Percentiles rank a stretch among this genome's conserved stretches.
phyloP scores from a whole-genome alignment of 192 early-diverging fungal species.

The Podila horticola region DNA sequence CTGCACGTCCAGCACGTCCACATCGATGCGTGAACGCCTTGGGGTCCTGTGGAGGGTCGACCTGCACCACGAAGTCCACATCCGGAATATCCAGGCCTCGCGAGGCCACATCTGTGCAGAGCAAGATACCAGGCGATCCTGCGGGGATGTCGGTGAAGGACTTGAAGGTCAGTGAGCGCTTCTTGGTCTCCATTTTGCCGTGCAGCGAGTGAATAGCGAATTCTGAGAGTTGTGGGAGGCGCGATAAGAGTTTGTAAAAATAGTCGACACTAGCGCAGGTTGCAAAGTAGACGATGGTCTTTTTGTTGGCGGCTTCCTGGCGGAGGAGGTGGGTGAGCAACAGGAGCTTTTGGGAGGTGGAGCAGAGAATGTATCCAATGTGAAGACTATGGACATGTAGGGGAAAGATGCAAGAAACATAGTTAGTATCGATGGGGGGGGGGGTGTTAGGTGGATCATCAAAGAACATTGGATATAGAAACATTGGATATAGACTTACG shows the following conservation, averaged over 20 bases:
- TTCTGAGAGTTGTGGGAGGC: conserved; percentile 56
- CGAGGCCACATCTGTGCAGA: conserved; percentile 97
- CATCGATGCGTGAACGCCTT: conserved; percentile 96
- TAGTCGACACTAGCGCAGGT: conserved; percentile 98
- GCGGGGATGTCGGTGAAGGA: conserved; percentile 74
- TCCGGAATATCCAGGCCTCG: conserved; percentile 96
- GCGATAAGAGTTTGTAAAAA: conserved; percentile 74
- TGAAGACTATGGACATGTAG: conserved; percentile 53
- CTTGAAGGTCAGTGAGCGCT: conserved; percentile 82
- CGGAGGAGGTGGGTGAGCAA: conserved; percentile 76
- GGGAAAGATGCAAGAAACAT: too few relatives aligned
- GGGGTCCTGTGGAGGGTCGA: conserved; percentile 96
- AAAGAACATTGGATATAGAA: not conserved
- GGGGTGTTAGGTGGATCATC: not conserved
- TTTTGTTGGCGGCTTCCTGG: conserved; percentile 66
- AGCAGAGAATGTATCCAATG: conserved; percentile 80
- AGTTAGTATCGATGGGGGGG: too few relatives aligned
- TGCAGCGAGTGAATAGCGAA: conserved; percentile 82
- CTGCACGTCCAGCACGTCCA: conserved; percentile 92
- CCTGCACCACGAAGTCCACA: conserved; percentile 94
- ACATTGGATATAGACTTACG: conserved; percentile 42
- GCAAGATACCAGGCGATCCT: conserved; percentile 76
- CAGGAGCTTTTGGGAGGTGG: conserved; percentile 84
- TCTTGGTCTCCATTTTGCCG: conserved; percentile 93
- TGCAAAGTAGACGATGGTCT: conserved; percentile 95